Evolutionary conservation across 305 asterid species (phyloP).

Genomic region (Fraxinus dipetala): DNA sequence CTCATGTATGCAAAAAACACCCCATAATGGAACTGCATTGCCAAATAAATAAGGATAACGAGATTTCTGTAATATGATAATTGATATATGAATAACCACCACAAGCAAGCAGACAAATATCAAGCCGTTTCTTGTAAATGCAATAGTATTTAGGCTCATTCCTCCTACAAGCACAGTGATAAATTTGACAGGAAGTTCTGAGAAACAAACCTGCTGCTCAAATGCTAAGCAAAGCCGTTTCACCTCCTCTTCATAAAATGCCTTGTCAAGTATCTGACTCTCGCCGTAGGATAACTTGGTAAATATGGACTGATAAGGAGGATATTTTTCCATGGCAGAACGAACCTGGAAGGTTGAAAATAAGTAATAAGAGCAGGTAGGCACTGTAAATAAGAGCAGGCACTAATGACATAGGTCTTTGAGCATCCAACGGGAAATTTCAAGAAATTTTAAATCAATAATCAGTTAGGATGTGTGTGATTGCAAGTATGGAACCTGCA

Average conservation of each 20-base stretch:
- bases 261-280: slow-evolving; percentile 98
- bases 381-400: not conserved
- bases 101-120: not conserved
- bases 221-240: slow-evolving; percentile 92
- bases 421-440: not conserved
- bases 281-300: slow-evolving; percentile 89
- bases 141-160: not conserved
- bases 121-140: not conserved
- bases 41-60: slow-evolving; percentile 8
- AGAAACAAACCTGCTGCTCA: slow-evolving; percentile 88
- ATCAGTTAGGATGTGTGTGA: not conserved
- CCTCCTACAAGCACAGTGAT: not conserved
- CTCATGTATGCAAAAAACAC: slow-evolving; percentile 95
- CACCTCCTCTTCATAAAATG: slow-evolving; percentile 96
- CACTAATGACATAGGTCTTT: slow-evolving; percentile 4
- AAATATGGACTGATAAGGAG: slow-evolving; percentile 86
- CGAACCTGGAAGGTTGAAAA: slow-evolving; percentile 59
- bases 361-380: not conserved
- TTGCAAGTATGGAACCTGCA: no score
- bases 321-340: slow-evolving; percentile 87
- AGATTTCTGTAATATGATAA: not conserved
- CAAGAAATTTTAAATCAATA: not conserved
- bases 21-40: slow-evolving; percentile 82
- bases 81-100: not conserved
- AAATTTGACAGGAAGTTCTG: slow-evolving; percentile 4